These are phyloP conservation scores for Clavariopsis aquatica DNA, from an alignment of 495 filamentous ascomycete species.

Conservation along the genomic window DNA sequence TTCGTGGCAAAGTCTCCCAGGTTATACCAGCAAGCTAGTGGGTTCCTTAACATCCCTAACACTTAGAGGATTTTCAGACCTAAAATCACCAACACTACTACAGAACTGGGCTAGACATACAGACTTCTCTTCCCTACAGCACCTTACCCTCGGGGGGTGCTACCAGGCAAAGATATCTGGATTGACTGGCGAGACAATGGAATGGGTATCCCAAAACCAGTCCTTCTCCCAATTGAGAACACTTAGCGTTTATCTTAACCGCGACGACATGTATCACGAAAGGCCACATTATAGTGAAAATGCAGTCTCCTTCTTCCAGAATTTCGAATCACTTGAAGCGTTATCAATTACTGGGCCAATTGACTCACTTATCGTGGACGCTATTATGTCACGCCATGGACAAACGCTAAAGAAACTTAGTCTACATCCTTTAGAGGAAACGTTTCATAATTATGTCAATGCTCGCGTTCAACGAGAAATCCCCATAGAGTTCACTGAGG, in stretches of 20 bases:
- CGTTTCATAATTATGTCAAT: neutral
- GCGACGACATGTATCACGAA: slow-evolving; percentile 18
- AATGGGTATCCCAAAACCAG: slow-evolving; percentile 16
- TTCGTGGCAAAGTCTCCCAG: slow-evolving; percentile 27
- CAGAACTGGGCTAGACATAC: slow-evolving; percentile 29
- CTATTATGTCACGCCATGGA: slow-evolving; percentile 22
- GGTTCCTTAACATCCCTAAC: slow-evolving; percentile 31
- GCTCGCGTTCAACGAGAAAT: slow-evolving; percentile 25
- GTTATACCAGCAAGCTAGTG: slow-evolving; percentile 9
- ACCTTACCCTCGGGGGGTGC: slow-evolving; percentile 22
- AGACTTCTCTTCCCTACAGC: slow-evolving; percentile 23
- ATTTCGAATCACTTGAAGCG: slow-evolving; percentile 22
- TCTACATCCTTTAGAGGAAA: slow-evolving; percentile 14
- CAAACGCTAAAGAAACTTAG: slow-evolving; percentile 24
- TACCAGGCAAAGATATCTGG: slow-evolving; percentile 3
- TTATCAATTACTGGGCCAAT: slow-evolving; percentile 19
- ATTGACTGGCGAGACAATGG: slow-evolving; percentile 18
- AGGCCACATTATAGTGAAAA: slow-evolving; percentile 24
- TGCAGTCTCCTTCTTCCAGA: slow-evolving; percentile 27
- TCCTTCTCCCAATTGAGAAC: slow-evolving; percentile 23
- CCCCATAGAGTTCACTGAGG: slow-evolving; percentile 26
- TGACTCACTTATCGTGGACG: slow-evolving; percentile 14
- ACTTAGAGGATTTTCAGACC: slow-evolving; percentile 7
- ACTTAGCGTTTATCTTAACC: slow-evolving; percentile 14
- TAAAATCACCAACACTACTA: slow-evolving; percentile 7